Evolutionary conservation across 2,329 filamentous ascomycete genomes (phyloP).

Genomic region (Clarireedia paspali): DNA sequence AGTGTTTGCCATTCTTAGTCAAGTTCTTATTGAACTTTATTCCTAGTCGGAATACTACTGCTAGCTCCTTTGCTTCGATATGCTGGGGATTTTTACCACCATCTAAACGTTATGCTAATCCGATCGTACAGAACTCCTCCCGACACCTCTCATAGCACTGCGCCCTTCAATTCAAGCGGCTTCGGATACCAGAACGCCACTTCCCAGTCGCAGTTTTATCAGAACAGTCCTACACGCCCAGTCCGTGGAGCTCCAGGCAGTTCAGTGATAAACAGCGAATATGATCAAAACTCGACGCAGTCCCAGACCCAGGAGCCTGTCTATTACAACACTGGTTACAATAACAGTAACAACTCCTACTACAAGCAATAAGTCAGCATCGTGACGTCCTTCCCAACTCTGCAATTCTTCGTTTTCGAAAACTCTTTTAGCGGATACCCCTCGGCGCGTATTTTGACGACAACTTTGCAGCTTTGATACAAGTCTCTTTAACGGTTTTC

Average conservation of each 20-base stretch:
- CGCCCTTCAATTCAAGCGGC: no score
- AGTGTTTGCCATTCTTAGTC: background rate
- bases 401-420: background rate
- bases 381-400: background rate
- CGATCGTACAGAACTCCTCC: background rate
- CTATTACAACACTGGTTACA: slow-evolving; percentile 1
- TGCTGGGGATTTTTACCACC: no score
- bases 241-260: background rate
- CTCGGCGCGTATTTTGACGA: background rate
- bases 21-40: background rate
- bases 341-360: background rate
- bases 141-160: background rate
- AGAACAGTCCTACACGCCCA: background rate
- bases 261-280: background rate
- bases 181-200: background rate
- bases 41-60: background rate
- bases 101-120: background rate
- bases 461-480: background rate
- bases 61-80: no score
- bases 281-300: background rate
- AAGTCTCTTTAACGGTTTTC: background rate
- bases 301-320: background rate
- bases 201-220: background rate
- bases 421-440: slow-evolving; percentile 6
- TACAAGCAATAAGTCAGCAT: background rate